Base-by-base conservation (phyloP, 225 moss, liverwort and hornwort genomes). In the Polytrichum commune region DNA sequence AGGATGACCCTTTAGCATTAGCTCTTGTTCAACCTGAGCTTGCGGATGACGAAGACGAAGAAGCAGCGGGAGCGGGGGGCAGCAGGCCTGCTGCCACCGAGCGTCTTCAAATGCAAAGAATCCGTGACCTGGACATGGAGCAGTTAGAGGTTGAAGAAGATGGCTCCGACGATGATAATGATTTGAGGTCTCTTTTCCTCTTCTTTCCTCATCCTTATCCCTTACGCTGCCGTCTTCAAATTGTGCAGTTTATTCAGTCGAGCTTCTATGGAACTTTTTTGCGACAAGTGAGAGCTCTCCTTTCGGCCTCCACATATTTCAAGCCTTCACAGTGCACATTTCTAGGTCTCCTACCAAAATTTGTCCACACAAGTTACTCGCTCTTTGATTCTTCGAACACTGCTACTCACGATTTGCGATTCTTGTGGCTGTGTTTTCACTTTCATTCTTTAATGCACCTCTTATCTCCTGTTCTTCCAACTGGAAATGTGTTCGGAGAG, bases 61-160 rank as follows among this genome's bases (percentile, higher is more conserved):
- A 46, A 13, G 13, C 16, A 16, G 46, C 46, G 16, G 46, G 46
- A 46, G 46, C 13, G 46, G 46, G 46, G 46, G 46, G 16, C 10
- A 46, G 46, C 46, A 46, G 13, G 46, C 58, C n/a, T 58, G 22
- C 22, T 58, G 22, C 16, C 6, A 20, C 24, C 58, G 88, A 88
- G 75, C 82, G 82, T 16, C 75, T 88, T 38, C 88, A 88, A 78
- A 88, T 88, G 88, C 84, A 88, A 73, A 79, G 84, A 75, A 78
- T 88, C 38, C 84, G 88, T 29, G 88, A 88, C 73, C 88, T 88
- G 70, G 88, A 88, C 64, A 84, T 84, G 84, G 97, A 94, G 73
- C 91, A 88, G 68, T 75, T 94, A 29, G 97, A 98, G 79, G 97
- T 85, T 73, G 97, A 98, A 78, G 97, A 97, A 70, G 92, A 88